Evolutionary conservation across 106 monocot species (phyloP).

Genomic region (Acorus calamus): DNA sequence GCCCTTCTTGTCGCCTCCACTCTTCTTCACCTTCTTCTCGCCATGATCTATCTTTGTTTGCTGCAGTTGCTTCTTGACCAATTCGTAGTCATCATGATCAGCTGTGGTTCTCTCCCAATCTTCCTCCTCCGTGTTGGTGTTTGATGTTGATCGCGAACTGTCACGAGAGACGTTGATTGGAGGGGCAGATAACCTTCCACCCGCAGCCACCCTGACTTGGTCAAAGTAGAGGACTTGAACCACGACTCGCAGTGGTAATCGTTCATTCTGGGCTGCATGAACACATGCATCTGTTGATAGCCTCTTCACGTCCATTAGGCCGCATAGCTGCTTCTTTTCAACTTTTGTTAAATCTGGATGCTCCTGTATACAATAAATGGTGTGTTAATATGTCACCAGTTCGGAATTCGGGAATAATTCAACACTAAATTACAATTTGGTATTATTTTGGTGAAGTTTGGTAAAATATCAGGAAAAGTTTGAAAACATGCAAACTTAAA

Average conservation of each 20-base stretch:
- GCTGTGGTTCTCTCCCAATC: conserved; percentile 13
- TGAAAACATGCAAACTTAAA: no score
- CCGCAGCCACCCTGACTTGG: conserved; percentile 29
- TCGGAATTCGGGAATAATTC: no score
- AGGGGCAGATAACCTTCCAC: conserved; percentile 1
- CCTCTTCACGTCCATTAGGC: conserved; percentile 55
- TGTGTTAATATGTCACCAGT: no score
- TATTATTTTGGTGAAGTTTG: no score
- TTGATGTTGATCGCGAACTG: conserved; percentile 13
- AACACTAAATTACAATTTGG: no score
- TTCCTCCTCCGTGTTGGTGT: conserved; percentile 7
- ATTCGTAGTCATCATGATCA: conserved; percentile 11
- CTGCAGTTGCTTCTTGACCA: conserved; percentile 23
- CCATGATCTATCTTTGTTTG: conserved; percentile 22
- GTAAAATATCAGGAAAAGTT: no score
- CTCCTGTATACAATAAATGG: conserved; percentile 19
- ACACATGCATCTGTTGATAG: conserved; percentile 53
- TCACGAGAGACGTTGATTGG: conserved; percentile 5
- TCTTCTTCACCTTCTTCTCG: conserved; percentile 14
- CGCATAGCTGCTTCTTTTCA: conserved; percentile 58
- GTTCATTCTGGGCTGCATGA: conserved; percentile 67
- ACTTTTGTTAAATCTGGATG: conserved; percentile 48
- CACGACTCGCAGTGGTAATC: conserved; percentile 57
- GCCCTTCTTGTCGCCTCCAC: conserved; percentile 9
- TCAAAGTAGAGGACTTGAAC: conserved; percentile 85